These are phyloP conservation scores for Litsea cubeba DNA, from an alignment of 164 flowering plant species.

Conservation along the genomic window DNA sequence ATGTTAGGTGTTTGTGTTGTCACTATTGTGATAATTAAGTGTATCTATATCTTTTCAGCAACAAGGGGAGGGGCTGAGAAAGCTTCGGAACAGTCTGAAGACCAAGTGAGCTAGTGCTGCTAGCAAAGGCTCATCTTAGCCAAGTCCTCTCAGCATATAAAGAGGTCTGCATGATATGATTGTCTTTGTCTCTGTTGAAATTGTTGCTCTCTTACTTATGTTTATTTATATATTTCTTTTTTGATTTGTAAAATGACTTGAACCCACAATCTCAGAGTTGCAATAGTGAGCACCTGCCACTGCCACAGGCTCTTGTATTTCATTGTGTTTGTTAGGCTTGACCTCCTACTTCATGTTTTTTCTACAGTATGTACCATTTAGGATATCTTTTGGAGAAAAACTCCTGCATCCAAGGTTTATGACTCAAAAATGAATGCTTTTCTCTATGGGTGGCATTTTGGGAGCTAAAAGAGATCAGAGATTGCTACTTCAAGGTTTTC, in stretches of 20 bases:
- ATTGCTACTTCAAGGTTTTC: not conserved
- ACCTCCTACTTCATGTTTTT: not conserved
- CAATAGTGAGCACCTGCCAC: not conserved
- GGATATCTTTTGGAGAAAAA: not conserved
- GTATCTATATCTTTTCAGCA: conserved; percentile 7
- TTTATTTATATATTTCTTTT: too few relatives aligned
- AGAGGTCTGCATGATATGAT: too few relatives aligned
- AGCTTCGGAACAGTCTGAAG: conserved; percentile 15
- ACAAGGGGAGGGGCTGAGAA: conserved; percentile 23
- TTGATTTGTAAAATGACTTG: not conserved
- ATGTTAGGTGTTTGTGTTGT: not conserved
- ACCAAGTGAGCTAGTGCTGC: conserved; percentile 11
- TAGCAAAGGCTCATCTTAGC: not conserved
- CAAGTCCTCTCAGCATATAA: not conserved
- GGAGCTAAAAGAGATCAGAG: not conserved
- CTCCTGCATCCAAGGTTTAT: not conserved
- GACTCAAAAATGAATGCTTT: not conserved
- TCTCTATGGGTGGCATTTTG: not conserved
- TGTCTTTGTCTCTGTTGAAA: not conserved
- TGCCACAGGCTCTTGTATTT: not conserved
- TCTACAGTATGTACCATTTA: not conserved
- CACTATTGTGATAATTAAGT: not conserved
- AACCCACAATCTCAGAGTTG: not conserved
- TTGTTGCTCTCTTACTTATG: too few relatives aligned
- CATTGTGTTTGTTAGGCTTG: not conserved